phyloP scores from a whole-genome alignment of 805 yeast species.

The Metschnikowia gelsemii region DNA sequence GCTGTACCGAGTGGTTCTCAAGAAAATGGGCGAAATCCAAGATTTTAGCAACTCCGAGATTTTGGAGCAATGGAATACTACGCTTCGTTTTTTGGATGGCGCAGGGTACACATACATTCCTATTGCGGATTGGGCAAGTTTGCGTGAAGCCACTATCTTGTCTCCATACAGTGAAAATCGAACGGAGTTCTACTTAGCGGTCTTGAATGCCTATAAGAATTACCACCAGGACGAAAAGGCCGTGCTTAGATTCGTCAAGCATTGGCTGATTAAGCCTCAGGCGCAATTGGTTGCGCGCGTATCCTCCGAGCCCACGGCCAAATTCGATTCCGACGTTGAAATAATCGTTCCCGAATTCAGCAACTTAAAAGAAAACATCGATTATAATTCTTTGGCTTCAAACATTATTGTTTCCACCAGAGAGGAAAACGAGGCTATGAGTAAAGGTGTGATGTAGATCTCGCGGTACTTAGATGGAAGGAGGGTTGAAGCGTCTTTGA shows the following conservation, averaged over 20 bases:
- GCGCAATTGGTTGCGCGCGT: slow-evolving; percentile 24
- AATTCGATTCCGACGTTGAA: slow-evolving; percentile 19
- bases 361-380: slow-evolving; percentile 29
- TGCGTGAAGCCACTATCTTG: slow-evolving; percentile 70
- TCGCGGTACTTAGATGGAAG: no score
- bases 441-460: background rate
- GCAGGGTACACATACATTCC: slow-evolving; percentile 64
- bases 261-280: slow-evolving; percentile 32
- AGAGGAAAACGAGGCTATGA: slow-evolving; percentile 8
- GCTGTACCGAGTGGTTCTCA: slow-evolving; percentile 68
- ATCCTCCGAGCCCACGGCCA: slow-evolving; percentile 22
- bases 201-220: slow-evolving; percentile 29
- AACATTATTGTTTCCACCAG: slow-evolving; percentile 6
- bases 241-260: slow-evolving; percentile 29
- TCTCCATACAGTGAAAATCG: slow-evolving; percentile 46
- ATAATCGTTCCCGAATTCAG: slow-evolving; percentile 26
- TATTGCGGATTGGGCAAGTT: slow-evolving; percentile 81
- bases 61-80: slow-evolving; percentile 53
- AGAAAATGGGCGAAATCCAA: slow-evolving; percentile 66
- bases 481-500: no score
- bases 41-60: slow-evolving; percentile 52
- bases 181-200: slow-evolving; percentile 20
- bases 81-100: slow-evolving; percentile 47
- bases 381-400: slow-evolving; percentile 22
- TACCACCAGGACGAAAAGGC: slow-evolving; percentile 40